phyloP scores from a whole-genome alignment of 768 basidiomycete species.

The Collybiopsis confluens region DNA sequence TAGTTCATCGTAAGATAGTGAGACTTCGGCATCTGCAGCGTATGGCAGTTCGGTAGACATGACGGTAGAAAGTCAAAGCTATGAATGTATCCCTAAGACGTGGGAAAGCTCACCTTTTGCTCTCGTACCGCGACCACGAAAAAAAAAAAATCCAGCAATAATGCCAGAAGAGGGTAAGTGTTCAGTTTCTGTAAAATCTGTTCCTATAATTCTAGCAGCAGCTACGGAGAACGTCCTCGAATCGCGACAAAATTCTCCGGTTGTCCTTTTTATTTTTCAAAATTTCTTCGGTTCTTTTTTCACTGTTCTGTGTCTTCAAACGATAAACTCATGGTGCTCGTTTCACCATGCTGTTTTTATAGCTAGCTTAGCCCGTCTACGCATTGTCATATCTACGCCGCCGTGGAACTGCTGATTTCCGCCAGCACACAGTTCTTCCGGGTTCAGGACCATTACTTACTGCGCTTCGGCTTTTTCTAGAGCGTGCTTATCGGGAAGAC shows the following conservation, averaged over 20 bases:
- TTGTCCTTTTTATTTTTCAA: neutral
- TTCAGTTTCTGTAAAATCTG: slow-evolving; percentile 5
- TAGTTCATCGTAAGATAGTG: slow-evolving; percentile 84
- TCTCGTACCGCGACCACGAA: neutral
- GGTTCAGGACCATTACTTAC: slow-evolving; percentile 41
- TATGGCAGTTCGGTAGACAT: slow-evolving; percentile 89
- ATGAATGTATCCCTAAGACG: too few species aligned
- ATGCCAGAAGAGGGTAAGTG: slow-evolving; percentile 58
- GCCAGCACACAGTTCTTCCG: slow-evolving; percentile 29
- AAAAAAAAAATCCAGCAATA: slow-evolving; percentile 15
- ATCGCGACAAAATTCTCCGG: neutral
- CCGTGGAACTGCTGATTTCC: slow-evolving; percentile 34
- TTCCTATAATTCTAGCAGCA: slow-evolving; percentile 4
- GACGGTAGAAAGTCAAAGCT: neutral
- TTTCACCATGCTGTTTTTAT: slow-evolving; percentile 50
- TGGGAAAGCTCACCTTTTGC: slow-evolving; percentile 5
- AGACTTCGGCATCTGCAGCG: slow-evolving; percentile 90
- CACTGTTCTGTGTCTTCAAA: slow-evolving; percentile 34
- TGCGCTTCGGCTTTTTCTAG: slow-evolving; percentile 41
- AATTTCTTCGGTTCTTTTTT: neutral
- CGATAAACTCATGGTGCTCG: slow-evolving; percentile 65
- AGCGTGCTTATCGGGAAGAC: slow-evolving; percentile 61
- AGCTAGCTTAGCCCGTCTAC: slow-evolving; percentile 61
- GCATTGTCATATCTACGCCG: slow-evolving; percentile 29
- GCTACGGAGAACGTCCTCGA: neutral